Conservation (phyloP, 78 protist genomes). For the Goniomonas avonlea region DNA sequence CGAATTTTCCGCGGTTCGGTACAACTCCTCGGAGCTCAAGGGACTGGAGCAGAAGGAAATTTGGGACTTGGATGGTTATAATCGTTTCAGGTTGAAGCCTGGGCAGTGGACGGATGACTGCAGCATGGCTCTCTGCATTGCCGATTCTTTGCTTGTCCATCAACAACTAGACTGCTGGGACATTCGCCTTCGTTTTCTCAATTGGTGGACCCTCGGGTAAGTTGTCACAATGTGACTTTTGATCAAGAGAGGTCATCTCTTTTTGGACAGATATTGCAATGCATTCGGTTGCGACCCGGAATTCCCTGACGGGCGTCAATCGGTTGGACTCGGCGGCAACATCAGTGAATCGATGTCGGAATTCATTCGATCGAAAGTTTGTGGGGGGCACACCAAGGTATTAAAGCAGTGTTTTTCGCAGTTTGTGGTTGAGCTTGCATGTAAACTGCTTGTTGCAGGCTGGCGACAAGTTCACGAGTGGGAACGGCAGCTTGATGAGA, state of each 20-base stretch:
- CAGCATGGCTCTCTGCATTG: conserved; percentile 32
- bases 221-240: too few relatives aligned
- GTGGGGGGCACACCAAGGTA: too few relatives aligned
- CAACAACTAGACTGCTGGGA: conserved; percentile 1
- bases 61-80: background rate
- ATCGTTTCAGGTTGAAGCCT: background rate
- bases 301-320: background rate
- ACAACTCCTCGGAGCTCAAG: background rate
- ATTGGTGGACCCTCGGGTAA: conserved; percentile 32
- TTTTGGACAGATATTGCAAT: too few relatives aligned
- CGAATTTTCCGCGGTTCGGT: conserved; percentile 13
- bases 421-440: too few relatives aligned
- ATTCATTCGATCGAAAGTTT: too few relatives aligned
- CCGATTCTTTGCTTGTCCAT: conserved; percentile 18
- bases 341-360: conserved; percentile 20
- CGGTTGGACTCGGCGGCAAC: conserved; percentile 38
- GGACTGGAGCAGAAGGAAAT: background rate
- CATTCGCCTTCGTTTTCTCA: background rate
- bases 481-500: conserved; percentile 40
- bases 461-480: conserved; percentile 30
- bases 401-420: too few relatives aligned
- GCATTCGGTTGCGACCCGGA: background rate
- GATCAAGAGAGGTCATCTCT: too few relatives aligned
- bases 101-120: conserved; percentile 45
- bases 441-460: too few relatives aligned